phyloP scores from a whole-genome alignment of 768 basidiomycete species.

The Nidularia sp. region DNA sequence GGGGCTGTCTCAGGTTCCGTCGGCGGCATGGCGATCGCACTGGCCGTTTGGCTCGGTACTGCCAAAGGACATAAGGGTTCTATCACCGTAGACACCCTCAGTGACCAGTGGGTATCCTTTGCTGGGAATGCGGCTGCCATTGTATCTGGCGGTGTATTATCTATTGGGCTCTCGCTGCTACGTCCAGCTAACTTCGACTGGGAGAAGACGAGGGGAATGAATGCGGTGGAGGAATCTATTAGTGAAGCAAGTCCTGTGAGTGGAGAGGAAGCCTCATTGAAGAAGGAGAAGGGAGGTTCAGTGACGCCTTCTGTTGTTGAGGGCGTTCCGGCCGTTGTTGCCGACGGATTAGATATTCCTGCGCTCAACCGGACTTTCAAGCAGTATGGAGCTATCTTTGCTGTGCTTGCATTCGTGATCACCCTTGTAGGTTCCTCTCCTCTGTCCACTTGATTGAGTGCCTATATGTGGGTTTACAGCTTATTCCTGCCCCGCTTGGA shows the following conservation, averaged over 20 bases:
- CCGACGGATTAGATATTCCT: conserved; percentile 10
- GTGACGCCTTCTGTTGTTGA: not conserved
- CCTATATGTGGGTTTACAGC: not conserved
- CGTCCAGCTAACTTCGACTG: conserved; percentile 20
- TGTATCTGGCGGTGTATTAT: conserved; percentile 15
- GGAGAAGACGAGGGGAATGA: conserved; percentile 15
- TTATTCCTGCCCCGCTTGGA: conserved; percentile 8
- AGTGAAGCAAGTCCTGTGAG: not conserved
- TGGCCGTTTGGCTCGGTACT: conserved; percentile 19
- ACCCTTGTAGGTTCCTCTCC: conserved; percentile 6
- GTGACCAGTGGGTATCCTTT: conserved; percentile 17
- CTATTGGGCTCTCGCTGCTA: conserved; percentile 15
- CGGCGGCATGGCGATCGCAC: conserved; percentile 16
- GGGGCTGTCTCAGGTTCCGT: conserved; percentile 18
- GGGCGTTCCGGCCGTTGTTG: not conserved
- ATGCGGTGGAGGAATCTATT: conserved; percentile 3
- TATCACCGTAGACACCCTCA: conserved; percentile 17
- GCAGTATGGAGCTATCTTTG: conserved; percentile 7
- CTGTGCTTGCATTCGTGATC: conserved; percentile 8
- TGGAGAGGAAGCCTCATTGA: not conserved
- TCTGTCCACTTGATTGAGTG: not conserved
- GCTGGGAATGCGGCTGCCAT: conserved; percentile 20
- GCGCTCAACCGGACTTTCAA: conserved; percentile 12
- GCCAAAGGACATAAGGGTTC: conserved; percentile 12
- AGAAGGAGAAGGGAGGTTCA: not conserved